Conservation (phyloP, 148 eudicot genomes). For the Mesembryanthemum crystallinum region DNA sequence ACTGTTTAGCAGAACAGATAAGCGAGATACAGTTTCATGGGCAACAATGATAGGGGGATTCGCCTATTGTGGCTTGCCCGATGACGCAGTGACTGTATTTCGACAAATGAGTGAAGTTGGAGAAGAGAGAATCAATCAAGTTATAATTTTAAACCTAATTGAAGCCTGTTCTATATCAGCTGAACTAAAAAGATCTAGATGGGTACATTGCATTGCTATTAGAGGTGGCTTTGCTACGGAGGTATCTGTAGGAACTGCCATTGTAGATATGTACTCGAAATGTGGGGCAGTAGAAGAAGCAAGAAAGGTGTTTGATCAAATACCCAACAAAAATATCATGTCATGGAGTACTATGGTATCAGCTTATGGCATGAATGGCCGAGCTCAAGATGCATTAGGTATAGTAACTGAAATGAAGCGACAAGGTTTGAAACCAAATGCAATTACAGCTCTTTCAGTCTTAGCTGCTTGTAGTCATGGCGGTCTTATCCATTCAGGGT, state of each 20-base stretch:
- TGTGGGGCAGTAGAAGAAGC: conserved; percentile 70
- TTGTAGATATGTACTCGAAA: conserved; percentile 72
- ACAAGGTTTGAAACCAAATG: conserved; percentile 58
- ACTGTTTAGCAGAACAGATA: conserved; percentile 38
- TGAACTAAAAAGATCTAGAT: conserved; percentile 52
- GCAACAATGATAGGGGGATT: conserved; percentile 85
- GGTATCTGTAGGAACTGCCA: conserved; percentile 67
- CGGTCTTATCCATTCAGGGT: conserved; percentile 59
- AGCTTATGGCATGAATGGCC: conserved; percentile 77
- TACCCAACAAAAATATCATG: conserved; percentile 48
- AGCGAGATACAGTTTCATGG: conserved; percentile 60
- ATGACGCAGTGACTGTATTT: conserved; percentile 54
- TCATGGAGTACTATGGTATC: conserved; percentile 78
- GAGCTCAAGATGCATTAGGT: conserved; percentile 50
- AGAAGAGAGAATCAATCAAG: conserved; percentile 37
- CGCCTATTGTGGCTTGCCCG: conserved; percentile 69
- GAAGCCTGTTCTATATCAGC: conserved; percentile 71
- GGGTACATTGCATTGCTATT: conserved; percentile 66
- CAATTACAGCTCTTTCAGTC: conserved; percentile 60
- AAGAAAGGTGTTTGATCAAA: conserved; percentile 52
- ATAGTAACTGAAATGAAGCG: conserved; percentile 46
- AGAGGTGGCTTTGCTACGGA: conserved; percentile 48
- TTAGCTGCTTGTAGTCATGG: conserved; percentile 92
- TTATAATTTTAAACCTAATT: conserved; percentile 57
- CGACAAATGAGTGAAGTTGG: conserved; percentile 38